A percentile compares a stretch with the other conserved stretches of the same genome.
Evolutionary conservation across 257 asterid species (phyloP).

Genomic region (Solanum chmielewskii): DNA sequence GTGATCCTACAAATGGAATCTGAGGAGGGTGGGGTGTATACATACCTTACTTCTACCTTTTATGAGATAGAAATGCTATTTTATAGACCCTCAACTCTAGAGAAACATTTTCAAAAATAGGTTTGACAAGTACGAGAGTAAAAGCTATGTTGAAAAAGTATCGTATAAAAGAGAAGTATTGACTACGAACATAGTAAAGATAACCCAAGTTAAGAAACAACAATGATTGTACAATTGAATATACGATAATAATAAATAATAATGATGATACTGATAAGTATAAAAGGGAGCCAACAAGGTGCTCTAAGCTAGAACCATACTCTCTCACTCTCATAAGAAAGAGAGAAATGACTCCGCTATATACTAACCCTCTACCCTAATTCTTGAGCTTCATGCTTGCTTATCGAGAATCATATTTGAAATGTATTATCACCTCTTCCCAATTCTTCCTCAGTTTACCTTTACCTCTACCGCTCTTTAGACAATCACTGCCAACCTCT

Average conservation of each 20-base stretch:
- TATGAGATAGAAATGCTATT: not conserved
- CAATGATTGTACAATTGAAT: not conserved
- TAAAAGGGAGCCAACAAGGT: not conserved
- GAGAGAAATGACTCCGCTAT: not conserved
- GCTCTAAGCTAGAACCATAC: not conserved
- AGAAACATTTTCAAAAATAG: not conserved
- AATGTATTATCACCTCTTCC: not conserved
- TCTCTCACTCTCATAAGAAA: not conserved
- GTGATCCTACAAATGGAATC: not conserved
- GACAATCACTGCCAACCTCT: not conserved
- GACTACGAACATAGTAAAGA: not conserved
- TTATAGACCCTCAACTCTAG: not conserved
- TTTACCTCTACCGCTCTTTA: not conserved
- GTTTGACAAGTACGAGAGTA: not conserved
- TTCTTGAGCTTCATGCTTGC: not conserved
- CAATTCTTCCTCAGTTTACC: not conserved
- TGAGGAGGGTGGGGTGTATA: not conserved
- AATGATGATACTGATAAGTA: not conserved
- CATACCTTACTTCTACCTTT: not conserved
- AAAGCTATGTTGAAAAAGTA: not conserved
- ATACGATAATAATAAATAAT: not conserved
- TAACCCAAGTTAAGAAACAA: not conserved
- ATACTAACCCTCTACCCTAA: not conserved
- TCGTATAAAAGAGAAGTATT: not conserved
- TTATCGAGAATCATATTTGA: not conserved